Percentiles rank a stretch among this genome's conserved stretches.
Evolutionary conservation across 768 basidiomycete species (phyloP).

Genomic region (Macrocybe gigantea): DNA sequence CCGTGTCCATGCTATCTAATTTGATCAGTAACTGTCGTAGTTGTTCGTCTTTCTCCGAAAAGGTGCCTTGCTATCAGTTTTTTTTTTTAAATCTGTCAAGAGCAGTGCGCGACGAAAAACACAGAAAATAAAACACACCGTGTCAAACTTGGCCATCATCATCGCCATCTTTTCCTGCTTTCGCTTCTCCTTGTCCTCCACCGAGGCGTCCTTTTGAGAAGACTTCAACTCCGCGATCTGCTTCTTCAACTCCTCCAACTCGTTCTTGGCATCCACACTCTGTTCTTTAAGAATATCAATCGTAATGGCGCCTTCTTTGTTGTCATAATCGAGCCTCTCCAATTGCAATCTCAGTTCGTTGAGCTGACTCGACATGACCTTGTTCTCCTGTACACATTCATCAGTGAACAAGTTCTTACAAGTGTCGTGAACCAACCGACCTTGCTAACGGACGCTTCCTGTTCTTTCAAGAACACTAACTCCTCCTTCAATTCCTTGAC

Average conservation of each 20-base stretch:
- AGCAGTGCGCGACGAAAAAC: neutral
- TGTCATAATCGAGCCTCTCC: slow-evolving; percentile 90
- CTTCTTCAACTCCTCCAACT: slow-evolving; percentile 86
- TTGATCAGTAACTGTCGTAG: slow-evolving; percentile 80
- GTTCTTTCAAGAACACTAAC: slow-evolving; percentile 84
- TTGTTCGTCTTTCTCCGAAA: slow-evolving; percentile 94
- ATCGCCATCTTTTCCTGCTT: slow-evolving; percentile 99
- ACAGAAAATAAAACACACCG: slow-evolving; percentile 44
- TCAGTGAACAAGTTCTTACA: neutral
- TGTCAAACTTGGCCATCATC: slow-evolving; percentile 99
- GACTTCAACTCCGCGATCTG: slow-evolving; percentile 73
- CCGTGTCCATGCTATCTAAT: slow-evolving; percentile 74
- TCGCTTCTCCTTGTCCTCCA: slow-evolving; percentile 97
- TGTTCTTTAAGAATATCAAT: slow-evolving; percentile 95
- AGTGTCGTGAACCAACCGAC: slow-evolving; percentile 28
- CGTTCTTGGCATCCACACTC: slow-evolving; percentile 77
- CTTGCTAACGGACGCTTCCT: slow-evolving; percentile 74
- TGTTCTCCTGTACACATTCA: slow-evolving; percentile 67
- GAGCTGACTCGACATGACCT: slow-evolving; percentile 87
- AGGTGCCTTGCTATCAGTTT: slow-evolving; percentile 68
- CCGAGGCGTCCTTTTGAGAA: slow-evolving; percentile 77
- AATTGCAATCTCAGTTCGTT: slow-evolving; percentile 90
- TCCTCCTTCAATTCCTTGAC: slow-evolving; percentile 88
- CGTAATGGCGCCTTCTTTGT: slow-evolving; percentile 90
- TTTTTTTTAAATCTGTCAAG: neutral